phyloP scores from a whole-genome alignment of 2,329 filamentous ascomycete genomes.

The Juglanconis juglandina region DNA sequence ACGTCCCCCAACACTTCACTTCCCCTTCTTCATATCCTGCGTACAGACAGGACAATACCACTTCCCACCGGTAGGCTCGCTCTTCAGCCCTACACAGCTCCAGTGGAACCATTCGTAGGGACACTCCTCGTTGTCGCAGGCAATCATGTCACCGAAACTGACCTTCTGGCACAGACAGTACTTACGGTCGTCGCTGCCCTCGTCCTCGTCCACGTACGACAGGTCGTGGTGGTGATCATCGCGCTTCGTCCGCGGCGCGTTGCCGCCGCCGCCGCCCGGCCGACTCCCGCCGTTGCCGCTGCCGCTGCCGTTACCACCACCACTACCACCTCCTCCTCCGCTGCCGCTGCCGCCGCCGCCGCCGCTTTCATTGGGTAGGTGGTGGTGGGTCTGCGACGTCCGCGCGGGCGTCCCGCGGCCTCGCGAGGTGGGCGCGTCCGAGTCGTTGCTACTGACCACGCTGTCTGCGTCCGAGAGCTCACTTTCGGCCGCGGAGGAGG shows the following conservation, averaged over 20 bases:
- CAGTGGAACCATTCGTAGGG: constrained; percentile 87
- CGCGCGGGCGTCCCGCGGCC: constrained; percentile 36
- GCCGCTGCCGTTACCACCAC: background rate
- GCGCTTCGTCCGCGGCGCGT: constrained; percentile 27
- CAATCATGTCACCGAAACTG: constrained; percentile 85
- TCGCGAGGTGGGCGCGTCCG: constrained; percentile 36
- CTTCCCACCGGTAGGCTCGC: constrained; percentile 57
- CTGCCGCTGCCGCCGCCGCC: constrained; percentile 20
- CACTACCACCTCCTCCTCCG: background rate
- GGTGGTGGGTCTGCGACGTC: background rate
- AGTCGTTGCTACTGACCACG: constrained; percentile 46
- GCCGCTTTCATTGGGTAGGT: constrained; percentile 12
- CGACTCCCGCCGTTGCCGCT: background rate
- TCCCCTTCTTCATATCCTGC: constrained; percentile 44
- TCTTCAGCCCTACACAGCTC: constrained; percentile 67
- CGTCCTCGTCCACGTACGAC: constrained; percentile 60
- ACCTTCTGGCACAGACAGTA: constrained; percentile 83
- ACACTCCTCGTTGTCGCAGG: constrained; percentile 79
- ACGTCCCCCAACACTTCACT: constrained; percentile 10
- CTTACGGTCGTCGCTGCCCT: constrained; percentile 73
- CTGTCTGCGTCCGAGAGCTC: constrained; percentile 63
- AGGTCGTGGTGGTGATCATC: constrained; percentile 35
- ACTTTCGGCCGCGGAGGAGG: constrained; percentile 61
- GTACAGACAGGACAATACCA: constrained; percentile 66
- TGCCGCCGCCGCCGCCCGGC: background rate